Percentiles rank a stretch among this genome's conserved stretches.
phyloP scores from a whole-genome alignment of 2,329 filamentous ascomycete genomes.

The Fusarium camptoceras region DNA sequence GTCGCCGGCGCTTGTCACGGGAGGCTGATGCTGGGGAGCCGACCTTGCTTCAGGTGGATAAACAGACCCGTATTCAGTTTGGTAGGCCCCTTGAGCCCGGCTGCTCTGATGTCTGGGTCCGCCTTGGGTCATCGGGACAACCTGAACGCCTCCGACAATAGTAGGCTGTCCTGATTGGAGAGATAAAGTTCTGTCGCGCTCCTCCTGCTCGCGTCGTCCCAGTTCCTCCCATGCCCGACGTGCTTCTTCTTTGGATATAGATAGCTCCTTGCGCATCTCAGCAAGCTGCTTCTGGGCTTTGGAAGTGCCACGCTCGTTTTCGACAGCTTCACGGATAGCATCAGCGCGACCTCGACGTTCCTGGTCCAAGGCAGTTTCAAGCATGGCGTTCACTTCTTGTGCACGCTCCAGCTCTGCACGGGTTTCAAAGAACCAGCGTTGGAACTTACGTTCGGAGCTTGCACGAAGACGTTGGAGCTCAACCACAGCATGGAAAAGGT shows the following conservation, averaged over 20 bases:
- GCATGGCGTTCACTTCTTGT: conserved; percentile 82
- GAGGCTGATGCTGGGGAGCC: conserved; percentile 56
- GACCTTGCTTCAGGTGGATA: conserved; percentile 55
- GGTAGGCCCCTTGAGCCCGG: conserved; percentile 51
- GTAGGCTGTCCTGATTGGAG: conserved; percentile 89
- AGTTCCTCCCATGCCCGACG: conserved; percentile 97
- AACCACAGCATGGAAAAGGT: conserved; percentile 96
- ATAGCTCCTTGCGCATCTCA: conserved; percentile 92
- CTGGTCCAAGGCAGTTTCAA: conserved; percentile 79
- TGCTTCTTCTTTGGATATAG: conserved; percentile 96
- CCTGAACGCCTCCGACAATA: conserved; percentile 91
- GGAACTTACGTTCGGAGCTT: conserved; percentile 96
- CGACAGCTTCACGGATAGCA: conserved; percentile 73
- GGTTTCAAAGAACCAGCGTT: conserved; percentile 98
- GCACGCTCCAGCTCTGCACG: conserved; percentile 86
- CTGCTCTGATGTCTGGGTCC: conserved; percentile 65
- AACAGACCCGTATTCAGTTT: conserved; percentile 47
- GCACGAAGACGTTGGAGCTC: conserved; percentile 93
- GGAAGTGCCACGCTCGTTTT: conserved; percentile 77
- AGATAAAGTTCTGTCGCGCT: conserved; percentile 86
- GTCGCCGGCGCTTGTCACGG: conserved; percentile 47
- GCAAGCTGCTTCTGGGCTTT: conserved; percentile 82
- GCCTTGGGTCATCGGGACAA: conserved; percentile 89
- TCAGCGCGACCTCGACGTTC: conserved; percentile 79
- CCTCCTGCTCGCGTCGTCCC: conserved; percentile 90